A percentile compares a stretch with the other conserved stretches of the same genome.
Evolutionary conservation across 495 filamentous ascomycete genomes (phyloP).

Genomic region (Penicillium daleae): DNA sequence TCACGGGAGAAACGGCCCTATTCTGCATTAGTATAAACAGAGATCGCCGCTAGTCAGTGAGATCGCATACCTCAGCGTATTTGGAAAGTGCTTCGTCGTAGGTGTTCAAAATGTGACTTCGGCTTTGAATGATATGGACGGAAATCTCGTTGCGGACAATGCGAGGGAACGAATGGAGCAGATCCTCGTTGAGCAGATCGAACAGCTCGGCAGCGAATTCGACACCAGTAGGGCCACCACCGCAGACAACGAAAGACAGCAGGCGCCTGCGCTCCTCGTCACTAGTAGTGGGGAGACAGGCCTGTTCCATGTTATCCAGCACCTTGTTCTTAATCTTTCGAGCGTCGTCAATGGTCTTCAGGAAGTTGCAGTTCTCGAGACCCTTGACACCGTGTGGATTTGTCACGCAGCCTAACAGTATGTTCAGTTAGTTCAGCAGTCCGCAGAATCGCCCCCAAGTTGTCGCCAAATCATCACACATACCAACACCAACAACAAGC

Average conservation of each 20-base stretch:
- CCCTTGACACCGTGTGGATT: slow-evolving; percentile 97
- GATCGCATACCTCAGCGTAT: slow-evolving; percentile 73
- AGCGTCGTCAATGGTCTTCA: slow-evolving; percentile 93
- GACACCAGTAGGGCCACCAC: slow-evolving; percentile 95
- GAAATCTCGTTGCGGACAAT: slow-evolving; percentile 96
- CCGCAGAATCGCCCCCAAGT: background rate
- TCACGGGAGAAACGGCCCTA: slow-evolving; percentile 80
- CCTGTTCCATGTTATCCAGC: slow-evolving; percentile 88
- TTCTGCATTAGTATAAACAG: slow-evolving; percentile 18
- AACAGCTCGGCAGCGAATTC: slow-evolving; percentile 97
- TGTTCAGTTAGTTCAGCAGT: slow-evolving; percentile 9
- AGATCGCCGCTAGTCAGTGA: background rate
- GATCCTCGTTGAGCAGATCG: slow-evolving; percentile 95
- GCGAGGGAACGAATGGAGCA: slow-evolving; percentile 79
- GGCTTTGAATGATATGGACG: slow-evolving; percentile 93
- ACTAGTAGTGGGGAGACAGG: slow-evolving; percentile 88
- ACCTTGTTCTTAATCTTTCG: slow-evolving; percentile 85
- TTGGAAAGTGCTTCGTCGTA: slow-evolving; percentile 94
- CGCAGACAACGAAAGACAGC: slow-evolving; percentile 91
- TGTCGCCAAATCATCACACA: slow-evolving; percentile 19
- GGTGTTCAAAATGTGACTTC: slow-evolving; percentile 94
- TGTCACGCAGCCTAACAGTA: slow-evolving; percentile 75
- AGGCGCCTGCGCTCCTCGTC: slow-evolving; percentile 88
- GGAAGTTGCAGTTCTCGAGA: slow-evolving; percentile 89
- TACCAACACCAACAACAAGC: slow-evolving; percentile 90